Percentiles rank a stretch among this genome's conserved stretches.
These are phyloP conservation scores for Xylariales sp. DNA, from an alignment of 2,329 filamentous ascomycete species.

Conservation along the genomic window DNA sequence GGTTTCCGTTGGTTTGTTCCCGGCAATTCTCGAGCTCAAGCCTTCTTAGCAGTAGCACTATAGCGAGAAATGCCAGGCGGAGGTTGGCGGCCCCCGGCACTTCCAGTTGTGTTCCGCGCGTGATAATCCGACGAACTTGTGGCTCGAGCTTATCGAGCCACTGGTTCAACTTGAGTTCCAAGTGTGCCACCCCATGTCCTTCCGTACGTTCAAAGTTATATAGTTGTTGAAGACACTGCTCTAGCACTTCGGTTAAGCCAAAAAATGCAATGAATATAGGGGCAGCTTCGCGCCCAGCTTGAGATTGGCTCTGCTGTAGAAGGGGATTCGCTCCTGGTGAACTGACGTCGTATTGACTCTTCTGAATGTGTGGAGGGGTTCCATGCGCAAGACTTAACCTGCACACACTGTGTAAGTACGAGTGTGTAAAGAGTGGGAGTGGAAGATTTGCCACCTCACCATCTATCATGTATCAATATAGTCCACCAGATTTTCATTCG, in stretches of 20 bases:
- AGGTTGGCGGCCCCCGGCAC: slow-evolving; percentile 45
- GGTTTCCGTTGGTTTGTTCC: slow-evolving; percentile 20
- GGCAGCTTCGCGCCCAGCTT: slow-evolving; percentile 19
- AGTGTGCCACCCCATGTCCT: slow-evolving; percentile 4
- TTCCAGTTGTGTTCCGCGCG: slow-evolving; percentile 34
- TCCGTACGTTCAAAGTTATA: slow-evolving; percentile 28
- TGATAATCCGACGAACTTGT: slow-evolving; percentile 32
- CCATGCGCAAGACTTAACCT: slow-evolving; percentile 50
- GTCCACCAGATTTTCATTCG: slow-evolving; percentile 54
- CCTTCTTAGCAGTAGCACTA: slow-evolving; percentile 40
- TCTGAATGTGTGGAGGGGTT: slow-evolving; percentile 43
- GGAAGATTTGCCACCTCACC: no score
- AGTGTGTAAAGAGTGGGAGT: no score
- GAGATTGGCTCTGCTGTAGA: slow-evolving; percentile 11
- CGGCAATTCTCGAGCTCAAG: slow-evolving; percentile 37
- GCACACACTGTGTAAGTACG: no score
- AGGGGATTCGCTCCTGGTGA: slow-evolving; percentile 31
- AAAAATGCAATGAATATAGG: slow-evolving; percentile 40
- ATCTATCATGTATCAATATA: slow-evolving; percentile 49
- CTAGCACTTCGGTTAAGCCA: slow-evolving; percentile 37
- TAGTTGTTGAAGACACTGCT: slow-evolving; percentile 27
- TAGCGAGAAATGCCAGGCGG: slow-evolving; percentile 44
- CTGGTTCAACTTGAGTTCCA: slow-evolving; percentile 20
- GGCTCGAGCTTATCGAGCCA: slow-evolving; percentile 33
- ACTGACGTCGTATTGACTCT: slow-evolving; percentile 43